A percentile compares a stretch with the other conserved stretches of the same genome.
These are phyloP conservation scores for Solanum dulcamara DNA, from an alignment of 257 asterid species.

Conservation along the genomic window DNA sequence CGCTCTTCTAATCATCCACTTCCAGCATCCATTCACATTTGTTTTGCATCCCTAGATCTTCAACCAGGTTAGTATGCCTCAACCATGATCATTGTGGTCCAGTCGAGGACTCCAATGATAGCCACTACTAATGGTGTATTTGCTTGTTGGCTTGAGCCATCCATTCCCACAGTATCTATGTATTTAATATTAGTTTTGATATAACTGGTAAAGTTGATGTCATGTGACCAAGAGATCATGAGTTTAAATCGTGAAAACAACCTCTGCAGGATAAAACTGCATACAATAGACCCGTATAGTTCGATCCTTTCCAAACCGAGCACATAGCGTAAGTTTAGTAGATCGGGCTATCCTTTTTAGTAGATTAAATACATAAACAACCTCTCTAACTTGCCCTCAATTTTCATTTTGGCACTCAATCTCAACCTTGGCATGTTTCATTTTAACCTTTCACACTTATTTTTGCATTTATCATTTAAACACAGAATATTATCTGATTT, in stretches of 20 bases:
- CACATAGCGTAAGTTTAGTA: not conserved
- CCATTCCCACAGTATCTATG: not conserved
- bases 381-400: not conserved
- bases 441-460: no score
- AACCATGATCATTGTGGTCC: no score
- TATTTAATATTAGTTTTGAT: not conserved
- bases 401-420: no score
- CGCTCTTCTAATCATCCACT: no score
- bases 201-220: no score
- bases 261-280: not conserved
- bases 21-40: no score
- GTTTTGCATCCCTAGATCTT: not conserved
- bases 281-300: no score
- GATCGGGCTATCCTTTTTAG: no score
- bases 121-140: not conserved
- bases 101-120: no score
- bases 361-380: not conserved
- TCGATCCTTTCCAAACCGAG: not conserved
- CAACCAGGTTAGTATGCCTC: not conserved
- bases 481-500: no score
- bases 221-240: not conserved
- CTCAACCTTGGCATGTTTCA: no score
- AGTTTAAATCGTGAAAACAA: rapidly evolving
- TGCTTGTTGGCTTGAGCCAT: not conserved
- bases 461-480: not conserved